Base-by-base conservation (phyloP, 805 yeast species). In the Kluyveromyces aestuarii region DNA sequence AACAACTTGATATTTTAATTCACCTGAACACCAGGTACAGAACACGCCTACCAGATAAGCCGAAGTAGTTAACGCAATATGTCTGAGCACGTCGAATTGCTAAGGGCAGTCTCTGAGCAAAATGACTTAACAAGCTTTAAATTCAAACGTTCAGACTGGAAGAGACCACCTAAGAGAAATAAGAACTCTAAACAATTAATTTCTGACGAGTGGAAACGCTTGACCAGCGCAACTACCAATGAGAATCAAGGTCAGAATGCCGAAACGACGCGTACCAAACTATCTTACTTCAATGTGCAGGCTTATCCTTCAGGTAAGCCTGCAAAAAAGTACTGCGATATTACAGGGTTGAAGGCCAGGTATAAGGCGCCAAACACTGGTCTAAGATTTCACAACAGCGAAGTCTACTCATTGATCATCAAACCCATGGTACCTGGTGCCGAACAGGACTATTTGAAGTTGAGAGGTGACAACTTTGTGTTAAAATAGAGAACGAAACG, bases 261-360 rank as follows among this genome's bases (percentile, higher is more conserved):
- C 18, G 59, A 56, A 30, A 55, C 59, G 37, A 61, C 65, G 36
- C 67, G 70, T 40, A 74, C 80, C 50, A 73, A 79, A 7, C 81
- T 88, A 10, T 85, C 91, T 0, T 86, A 79, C 64, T 75, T 80
- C 52, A 77, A 82, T 37, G 69, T 90, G 6, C 79, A 79, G 27
- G 95, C 96, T 0, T 96, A 96, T 2, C 98, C 98, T 0, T 84
- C 93, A 2, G 67, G 89, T 54, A 76, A 72, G 53, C 98, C 98
- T 0, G 70, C 74, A 16, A 87, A 84, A 68, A 83, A 81, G 53
- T 90, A 88, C 67, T 91, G 99, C 66, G 99, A 93, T 62, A 81
- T 91, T 44, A 91, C 98, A 0, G 99, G 99, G 0, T 70, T 91
- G 18, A 82, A 79, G 44, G 91, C 89, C 0, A 75, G 69, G 30